Base-by-base conservation (phyloP, 139 green algal genomes). In the Chlorella ohadii region DNA sequence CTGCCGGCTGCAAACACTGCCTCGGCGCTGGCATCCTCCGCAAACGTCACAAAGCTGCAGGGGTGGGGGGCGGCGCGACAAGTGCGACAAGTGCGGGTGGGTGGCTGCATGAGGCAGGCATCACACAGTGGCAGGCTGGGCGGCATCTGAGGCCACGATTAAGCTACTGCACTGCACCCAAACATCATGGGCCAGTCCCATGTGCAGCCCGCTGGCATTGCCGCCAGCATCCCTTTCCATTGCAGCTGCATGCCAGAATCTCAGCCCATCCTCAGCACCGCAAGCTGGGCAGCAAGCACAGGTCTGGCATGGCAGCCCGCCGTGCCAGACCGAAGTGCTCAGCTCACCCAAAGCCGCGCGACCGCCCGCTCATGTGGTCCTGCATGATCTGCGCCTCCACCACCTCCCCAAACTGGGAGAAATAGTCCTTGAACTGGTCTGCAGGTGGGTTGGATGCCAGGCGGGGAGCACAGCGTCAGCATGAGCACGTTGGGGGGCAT, bases 1-100 rank as follows among this genome's bases (percentile, higher is more conserved):
- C 78, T 66, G 47, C 93, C 93, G 0, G 82, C 81, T 2, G 73
- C 38, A 75, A 97, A 96, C 22, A 96, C 92, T 41, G 85, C 82
- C 44, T 94, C 85, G 12, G 94, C 92, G n/a, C 89, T 88, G 1
- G 72, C 65, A 72, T 98, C 95, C 23, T 93, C 90, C 3, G 92
- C 93, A 87, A 95, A 98, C 0, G 95, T 97, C 6, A 98, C 83
- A 85, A 98, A 98, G 31, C 94, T 96, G 92, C 67, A 5, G 56
- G 16, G 27, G 36, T 38, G 39, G 12, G 33, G 33, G 31, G 31
- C 27, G 31, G 66, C 3, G 31, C 31, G 31, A 27, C 9, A 7
- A 13, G 67, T 33, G 34, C 34, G 57, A 28, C 17, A 27, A 5
- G 66, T 9, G 12, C 23, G 33, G 33, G 11, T 47, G 66, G 12